Percentiles rank a stretch among this genome's conserved stretches.
These are phyloP conservation scores for Bremia lactucae DNA, from an alignment of 352 stramenopile genomes.

Conservation along the genomic window DNA sequence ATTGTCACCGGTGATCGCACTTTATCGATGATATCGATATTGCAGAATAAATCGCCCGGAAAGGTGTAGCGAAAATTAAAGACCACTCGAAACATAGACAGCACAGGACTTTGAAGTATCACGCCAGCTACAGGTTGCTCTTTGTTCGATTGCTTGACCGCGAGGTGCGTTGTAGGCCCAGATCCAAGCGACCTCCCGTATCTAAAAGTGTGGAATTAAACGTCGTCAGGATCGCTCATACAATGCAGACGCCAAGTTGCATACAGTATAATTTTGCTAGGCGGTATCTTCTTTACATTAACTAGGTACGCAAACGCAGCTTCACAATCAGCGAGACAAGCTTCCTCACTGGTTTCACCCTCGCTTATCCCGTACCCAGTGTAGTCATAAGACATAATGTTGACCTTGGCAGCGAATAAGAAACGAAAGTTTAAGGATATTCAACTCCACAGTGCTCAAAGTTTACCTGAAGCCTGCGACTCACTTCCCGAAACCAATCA, in stretches of 20 bases:
- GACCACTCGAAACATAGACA: slow-evolving; percentile 95
- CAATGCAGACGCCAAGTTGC: slow-evolving; percentile 15
- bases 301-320: slow-evolving; percentile 93
- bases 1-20: slow-evolving; percentile 93
- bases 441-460: neutral
- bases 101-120: slow-evolving; percentile 93
- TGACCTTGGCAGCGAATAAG: slow-evolving; percentile 29
- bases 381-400: slow-evolving; percentile 92
- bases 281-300: slow-evolving; percentile 84
- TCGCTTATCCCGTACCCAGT: slow-evolving; percentile 95
- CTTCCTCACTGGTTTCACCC: slow-evolving; percentile 86
- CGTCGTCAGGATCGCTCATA: neutral
- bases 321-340: slow-evolving; percentile 92
- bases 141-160: slow-evolving; percentile 84
- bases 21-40: slow-evolving; percentile 90
- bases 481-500: slow-evolving; percentile 93
- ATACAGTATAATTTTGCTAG: slow-evolving; percentile 93
- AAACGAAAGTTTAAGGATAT: neutral
- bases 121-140: slow-evolving; percentile 89
- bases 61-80: slow-evolving; percentile 98
- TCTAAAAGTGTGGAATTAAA: slow-evolving; percentile 24
- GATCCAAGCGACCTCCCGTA: slow-evolving; percentile 88
- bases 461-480: slow-evolving; percentile 56
- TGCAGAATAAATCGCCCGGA: slow-evolving; percentile 95
- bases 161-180: slow-evolving; percentile 94